Percentiles rank a stretch among this genome's conserved stretches.
phyloP scores from a whole-genome alignment of 2,329 filamentous ascomycete species.

The Diaporthe amygdali region DNA sequence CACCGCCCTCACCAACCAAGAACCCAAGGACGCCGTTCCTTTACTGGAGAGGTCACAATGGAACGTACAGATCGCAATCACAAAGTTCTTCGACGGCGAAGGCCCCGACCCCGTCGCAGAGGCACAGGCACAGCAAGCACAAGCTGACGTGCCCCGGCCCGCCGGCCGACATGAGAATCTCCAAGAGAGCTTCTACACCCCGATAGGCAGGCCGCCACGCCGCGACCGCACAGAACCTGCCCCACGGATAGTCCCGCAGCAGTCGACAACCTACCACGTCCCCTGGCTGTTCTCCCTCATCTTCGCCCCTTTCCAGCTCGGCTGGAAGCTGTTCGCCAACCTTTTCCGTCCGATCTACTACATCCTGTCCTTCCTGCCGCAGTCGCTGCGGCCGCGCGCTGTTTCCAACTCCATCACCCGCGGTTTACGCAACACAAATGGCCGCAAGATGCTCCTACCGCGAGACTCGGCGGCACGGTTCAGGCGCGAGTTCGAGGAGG shows the following conservation, averaged over 20 bases:
- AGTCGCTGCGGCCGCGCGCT: conserved; percentile 60
- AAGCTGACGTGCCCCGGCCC: conserved; percentile 65
- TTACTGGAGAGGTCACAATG: conserved; percentile 87
- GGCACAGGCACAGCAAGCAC: conserved; percentile 62
- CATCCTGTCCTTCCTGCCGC: conserved; percentile 81
- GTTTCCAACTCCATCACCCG: conserved; percentile 58
- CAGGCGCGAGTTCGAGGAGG: conserved; percentile 92
- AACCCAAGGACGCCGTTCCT: conserved; percentile 75
- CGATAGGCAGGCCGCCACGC: conserved; percentile 36
- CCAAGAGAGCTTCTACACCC: conserved; percentile 58
- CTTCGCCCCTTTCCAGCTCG: conserved; percentile 76
- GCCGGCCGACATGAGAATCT: conserved; percentile 76
- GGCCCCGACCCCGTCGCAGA: conserved; percentile 81
- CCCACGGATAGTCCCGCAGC: conserved; percentile 82
- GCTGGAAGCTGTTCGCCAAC: conserved; percentile 74
- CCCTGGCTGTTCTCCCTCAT: conserved; percentile 79
- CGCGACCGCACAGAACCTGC: conserved; percentile 66
- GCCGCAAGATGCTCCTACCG: conserved; percentile 78
- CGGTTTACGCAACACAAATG: conserved; percentile 65
- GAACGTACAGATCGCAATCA: conserved; percentile 97
- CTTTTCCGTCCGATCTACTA: conserved; percentile 77
- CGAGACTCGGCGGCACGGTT: conserved; percentile 89
- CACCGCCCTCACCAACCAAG: conserved; percentile 85
- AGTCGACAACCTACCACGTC: conserved; percentile 70
- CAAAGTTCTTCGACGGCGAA: conserved; percentile 98